These are phyloP conservation scores for Thalassiosira exigua DNA, from an alignment of 352 stramenopile species.

Conservation along the genomic window DNA sequence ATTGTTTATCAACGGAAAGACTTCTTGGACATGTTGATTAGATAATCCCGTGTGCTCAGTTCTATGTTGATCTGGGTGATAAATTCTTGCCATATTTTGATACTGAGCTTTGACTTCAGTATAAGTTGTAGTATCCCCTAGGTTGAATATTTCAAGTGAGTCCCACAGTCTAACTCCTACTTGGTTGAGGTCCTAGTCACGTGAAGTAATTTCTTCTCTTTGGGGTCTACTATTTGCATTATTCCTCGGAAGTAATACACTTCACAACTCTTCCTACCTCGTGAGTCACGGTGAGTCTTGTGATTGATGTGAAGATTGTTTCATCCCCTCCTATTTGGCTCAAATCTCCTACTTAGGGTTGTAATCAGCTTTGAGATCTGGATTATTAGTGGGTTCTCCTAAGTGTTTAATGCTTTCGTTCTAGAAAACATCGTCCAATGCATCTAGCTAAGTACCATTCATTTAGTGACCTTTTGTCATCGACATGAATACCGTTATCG, in stretches of 20 bases:
- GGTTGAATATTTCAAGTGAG: slow-evolving; percentile 11
- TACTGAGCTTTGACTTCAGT: slow-evolving; percentile 6
- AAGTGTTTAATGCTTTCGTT: not conserved
- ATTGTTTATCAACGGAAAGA: slow-evolving; percentile 38
- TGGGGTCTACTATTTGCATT: too few species aligned
- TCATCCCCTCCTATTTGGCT: not conserved
- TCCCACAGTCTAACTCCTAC: slow-evolving; percentile 9
- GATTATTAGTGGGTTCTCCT: not conserved
- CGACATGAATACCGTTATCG: not conserved
- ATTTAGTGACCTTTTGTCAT: not conserved
- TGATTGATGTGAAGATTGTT: not conserved
- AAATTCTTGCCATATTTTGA: not conserved
- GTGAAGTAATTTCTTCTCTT: too few species aligned
- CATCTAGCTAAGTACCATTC: slow-evolving; percentile 5
- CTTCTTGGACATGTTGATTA: not conserved
- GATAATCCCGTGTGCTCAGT: slow-evolving; percentile 10
- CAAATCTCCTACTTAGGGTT: too few species aligned
- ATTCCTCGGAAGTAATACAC: too few species aligned
- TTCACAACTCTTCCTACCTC: too few species aligned
- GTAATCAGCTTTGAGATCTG: too few species aligned
- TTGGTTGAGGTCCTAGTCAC: too few species aligned
- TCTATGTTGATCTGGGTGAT: slow-evolving; percentile 12
- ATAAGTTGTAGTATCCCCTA: slow-evolving; percentile 1
- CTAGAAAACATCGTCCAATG: not conserved
- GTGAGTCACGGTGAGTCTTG: not conserved